Evolutionary conservation across 1,284 basidiomycete genomes (phyloP).

Genomic region (Leccinum pachyderme): DNA sequence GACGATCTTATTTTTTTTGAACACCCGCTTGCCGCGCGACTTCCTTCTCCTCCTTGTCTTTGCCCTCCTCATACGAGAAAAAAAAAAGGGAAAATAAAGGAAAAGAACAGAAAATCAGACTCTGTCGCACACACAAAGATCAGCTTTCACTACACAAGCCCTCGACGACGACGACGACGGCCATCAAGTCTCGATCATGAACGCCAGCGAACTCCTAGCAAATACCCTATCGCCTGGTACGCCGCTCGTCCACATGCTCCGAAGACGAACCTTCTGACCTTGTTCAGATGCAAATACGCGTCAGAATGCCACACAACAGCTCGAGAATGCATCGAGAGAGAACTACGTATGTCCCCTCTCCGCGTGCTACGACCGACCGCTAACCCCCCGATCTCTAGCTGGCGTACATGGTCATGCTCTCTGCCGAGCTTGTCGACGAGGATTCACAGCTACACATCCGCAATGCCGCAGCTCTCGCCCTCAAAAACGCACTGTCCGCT

Average conservation of each 20-base stretch:
- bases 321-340: conserved; percentile 80
- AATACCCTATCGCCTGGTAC: conserved; percentile 88
- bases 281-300: conserved; percentile 76
- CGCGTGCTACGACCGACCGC: conserved; percentile 16
- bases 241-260: conserved; percentile 35
- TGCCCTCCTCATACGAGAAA: conserved; percentile 23
- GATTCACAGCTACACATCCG: conserved; percentile 72
- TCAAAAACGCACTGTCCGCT: conserved; percentile 95
- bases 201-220: conserved; percentile 83
- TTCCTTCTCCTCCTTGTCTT: conserved; percentile 8
- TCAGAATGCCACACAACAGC: conserved; percentile 84
- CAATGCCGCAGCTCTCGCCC: conserved; percentile 91
- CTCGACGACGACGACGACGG: conserved; percentile 22
- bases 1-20: conserved; percentile 28
- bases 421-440: conserved; percentile 79
- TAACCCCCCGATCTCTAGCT: conserved; percentile 51
- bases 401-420: conserved; percentile 87
- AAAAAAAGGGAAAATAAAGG: conserved; percentile 9
- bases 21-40: conserved; percentile 36
- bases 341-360: conserved; percentile 68
- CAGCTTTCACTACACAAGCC: conserved; percentile 7
- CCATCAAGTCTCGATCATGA: conserved; percentile 58
- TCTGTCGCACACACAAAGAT: conserved; percentile 5
- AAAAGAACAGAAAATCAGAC: conserved; percentile 16
- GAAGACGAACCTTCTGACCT: conserved; percentile 16